Base-by-base conservation (phyloP, 306 rosid genomes). In the Sicyos edulis region DNA sequence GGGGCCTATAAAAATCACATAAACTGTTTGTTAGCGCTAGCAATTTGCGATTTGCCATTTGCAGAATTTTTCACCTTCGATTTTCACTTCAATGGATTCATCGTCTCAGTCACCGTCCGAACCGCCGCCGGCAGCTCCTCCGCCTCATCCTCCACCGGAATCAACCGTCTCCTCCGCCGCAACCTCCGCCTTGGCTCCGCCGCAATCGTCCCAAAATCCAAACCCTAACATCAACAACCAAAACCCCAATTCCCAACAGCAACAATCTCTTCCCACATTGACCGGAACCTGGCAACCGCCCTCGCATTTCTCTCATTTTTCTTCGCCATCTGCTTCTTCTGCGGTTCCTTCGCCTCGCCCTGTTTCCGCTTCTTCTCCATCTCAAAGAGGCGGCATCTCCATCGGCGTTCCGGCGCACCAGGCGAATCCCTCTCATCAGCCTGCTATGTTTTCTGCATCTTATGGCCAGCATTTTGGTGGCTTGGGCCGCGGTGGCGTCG, bases 371-470 rank as follows among this genome's bases (percentile, higher is more conserved):
- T 19, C 49, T 3, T 70, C 74, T n/a, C 80, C 61, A 0, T 65
- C 81, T 3, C 90, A 89, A 0, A 78, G 93, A 40, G 87, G 92
- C 4, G 86, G 95, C 73, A 78, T 90, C 78, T 87, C 98, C 29
- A 76, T 86, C n/a, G 97, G 98, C 47, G 89, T 88, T 10, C 96
- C 95, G 4, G 85, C 96, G 1, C 91, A 87, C 77, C 96, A 87
- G 75, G 88, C 85, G 37, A 83, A 5, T 71, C 59, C 77, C 5
- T 15, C 80, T 12, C 72, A 86, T 20, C 88, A 85, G 51, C 70
- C 80, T 52, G 24, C 86, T 12, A 78, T 92, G 51, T 53, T 85
- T 82, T 78, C 91, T 77, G 74, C 96, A 4, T 84, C 99, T 24
- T 90, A 90, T 61, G 84, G 87, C 34, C 92, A 84, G 55, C 98